These are phyloP conservation scores for Metarhizium brunneum DNA, from an alignment of 2,329 filamentous ascomycete species.

Conservation along the genomic window DNA sequence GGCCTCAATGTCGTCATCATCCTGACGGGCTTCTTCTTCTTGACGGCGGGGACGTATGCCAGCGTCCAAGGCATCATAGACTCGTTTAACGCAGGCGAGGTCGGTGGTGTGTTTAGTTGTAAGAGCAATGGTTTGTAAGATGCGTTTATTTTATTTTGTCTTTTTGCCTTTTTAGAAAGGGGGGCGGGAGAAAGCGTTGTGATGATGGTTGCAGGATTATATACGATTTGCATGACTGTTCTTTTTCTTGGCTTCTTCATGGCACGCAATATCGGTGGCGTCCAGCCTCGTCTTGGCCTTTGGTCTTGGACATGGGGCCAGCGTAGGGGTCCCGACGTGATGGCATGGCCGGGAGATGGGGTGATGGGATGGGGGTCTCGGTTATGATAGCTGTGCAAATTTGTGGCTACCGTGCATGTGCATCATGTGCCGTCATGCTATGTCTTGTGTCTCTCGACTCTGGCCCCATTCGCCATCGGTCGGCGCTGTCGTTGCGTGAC, in stretches of 20 bases:
- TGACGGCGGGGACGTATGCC: conserved; percentile 74
- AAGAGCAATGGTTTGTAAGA: conserved; percentile 52
- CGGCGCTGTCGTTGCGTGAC: background rate
- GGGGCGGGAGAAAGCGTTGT: background rate
- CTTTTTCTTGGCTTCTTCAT: background rate
- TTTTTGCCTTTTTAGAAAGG: background rate
- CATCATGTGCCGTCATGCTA: background rate
- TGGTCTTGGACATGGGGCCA: background rate
- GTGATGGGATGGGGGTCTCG: background rate
- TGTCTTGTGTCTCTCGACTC: background rate
- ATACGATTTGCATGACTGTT: background rate
- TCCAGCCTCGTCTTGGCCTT: background rate
- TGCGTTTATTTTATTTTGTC: background rate
- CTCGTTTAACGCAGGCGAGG: conserved; percentile 54
- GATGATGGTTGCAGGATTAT: background rate
- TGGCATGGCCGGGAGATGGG: background rate
- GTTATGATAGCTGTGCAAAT: background rate
- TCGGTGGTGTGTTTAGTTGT: conserved; percentile 69
- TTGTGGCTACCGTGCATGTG: background rate
- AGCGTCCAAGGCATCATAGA: conserved; percentile 67
- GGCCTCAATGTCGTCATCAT: conserved; percentile 66
- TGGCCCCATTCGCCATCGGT: background rate
- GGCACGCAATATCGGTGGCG: background rate
- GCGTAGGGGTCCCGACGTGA: background rate
- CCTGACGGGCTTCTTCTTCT: conserved; percentile 66